Conservation (phyloP, 345 rosid species). For the Gossypium thurberi region DNA sequence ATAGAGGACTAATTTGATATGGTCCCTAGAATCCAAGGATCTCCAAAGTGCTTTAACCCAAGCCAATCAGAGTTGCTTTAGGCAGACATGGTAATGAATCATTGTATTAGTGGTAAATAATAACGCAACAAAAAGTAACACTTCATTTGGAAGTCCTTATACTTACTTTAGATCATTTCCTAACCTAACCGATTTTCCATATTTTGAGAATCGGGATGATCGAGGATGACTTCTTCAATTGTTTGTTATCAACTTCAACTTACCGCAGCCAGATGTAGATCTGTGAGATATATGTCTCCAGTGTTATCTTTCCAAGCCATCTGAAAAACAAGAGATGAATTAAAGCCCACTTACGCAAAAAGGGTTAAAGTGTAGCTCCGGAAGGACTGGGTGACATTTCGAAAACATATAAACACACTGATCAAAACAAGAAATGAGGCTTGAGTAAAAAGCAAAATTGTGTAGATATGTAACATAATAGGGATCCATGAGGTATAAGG, state of each 20-base stretch:
- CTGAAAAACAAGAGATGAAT: slow-evolving; percentile 28
- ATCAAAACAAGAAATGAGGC: slow-evolving; percentile 18
- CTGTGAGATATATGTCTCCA: slow-evolving; percentile 88
- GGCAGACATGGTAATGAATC: background rate
- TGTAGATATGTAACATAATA: slow-evolving; percentile 13
- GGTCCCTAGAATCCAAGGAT: too few species aligned
- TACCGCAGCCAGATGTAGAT: slow-evolving; percentile 95
- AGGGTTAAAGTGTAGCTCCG: slow-evolving; percentile 84
- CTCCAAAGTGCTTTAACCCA: too few species aligned
- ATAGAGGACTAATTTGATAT: too few species aligned
- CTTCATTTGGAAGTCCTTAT: slow-evolving; percentile 13
- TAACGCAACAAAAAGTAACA: too few species aligned
- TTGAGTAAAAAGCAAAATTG: slow-evolving; percentile 5
- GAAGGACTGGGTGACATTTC: slow-evolving; percentile 76
- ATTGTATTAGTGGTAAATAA: background rate
- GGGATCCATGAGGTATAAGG: slow-evolving; percentile 99
- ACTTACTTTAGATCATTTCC: background rate
- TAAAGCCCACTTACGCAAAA: slow-evolving; percentile 62
- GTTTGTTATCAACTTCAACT: slow-evolving; percentile 4
- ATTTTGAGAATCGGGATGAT: background rate
- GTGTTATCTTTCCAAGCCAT: slow-evolving; percentile 88
- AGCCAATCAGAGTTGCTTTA: background rate
- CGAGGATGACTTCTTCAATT: background rate
- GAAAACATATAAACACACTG: slow-evolving; percentile 87
- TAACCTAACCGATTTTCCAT: slow-evolving; percentile 9